Evolutionary conservation across 495 filamentous ascomycete genomes (phyloP).

Genomic region (Sabuloglossum arenarium): DNA sequence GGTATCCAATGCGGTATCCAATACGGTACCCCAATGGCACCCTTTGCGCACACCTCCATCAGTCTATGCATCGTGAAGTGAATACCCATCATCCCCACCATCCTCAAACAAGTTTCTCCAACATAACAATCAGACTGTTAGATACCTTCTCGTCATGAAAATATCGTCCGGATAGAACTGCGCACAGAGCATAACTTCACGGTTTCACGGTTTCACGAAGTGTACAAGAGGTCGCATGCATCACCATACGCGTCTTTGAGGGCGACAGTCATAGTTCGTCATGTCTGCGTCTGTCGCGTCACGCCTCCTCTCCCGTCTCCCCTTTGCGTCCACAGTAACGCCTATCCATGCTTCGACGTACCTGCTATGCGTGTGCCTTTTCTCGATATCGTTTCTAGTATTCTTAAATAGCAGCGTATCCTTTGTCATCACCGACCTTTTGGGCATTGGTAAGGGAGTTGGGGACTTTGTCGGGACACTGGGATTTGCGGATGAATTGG

Average conservation of each 20-base stretch:
- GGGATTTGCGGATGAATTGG: slow-evolving; percentile 86
- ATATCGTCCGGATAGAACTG: not conserved
- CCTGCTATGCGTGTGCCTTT: slow-evolving; percentile 72
- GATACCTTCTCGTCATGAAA: not conserved
- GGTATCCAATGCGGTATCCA: too few species aligned
- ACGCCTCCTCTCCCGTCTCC: not conserved
- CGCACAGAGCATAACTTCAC: not conserved
- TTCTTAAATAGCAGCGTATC: slow-evolving; percentile 89
- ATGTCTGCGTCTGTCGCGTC: not conserved
- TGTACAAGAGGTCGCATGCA: not conserved
- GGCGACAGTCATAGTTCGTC: not conserved
- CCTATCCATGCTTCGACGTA: slow-evolving; percentile 63
- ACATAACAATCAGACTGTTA: not conserved
- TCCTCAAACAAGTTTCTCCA: not conserved
- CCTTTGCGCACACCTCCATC: not conserved
- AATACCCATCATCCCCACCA: too few species aligned
- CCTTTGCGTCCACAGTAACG: slow-evolving; percentile 33
- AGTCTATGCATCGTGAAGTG: too few species aligned
- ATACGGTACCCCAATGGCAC: not conserved
- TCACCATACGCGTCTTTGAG: not conserved
- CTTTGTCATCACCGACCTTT: slow-evolving; percentile 82
- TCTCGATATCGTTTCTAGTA: slow-evolving; percentile 91
- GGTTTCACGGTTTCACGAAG: too few species aligned
- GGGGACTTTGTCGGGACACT: slow-evolving; percentile 85
- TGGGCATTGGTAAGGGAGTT: slow-evolving; percentile 53